Conservation (phyloP, 257 asterid genomes). For the Jaltomata sinuosa region DNA sequence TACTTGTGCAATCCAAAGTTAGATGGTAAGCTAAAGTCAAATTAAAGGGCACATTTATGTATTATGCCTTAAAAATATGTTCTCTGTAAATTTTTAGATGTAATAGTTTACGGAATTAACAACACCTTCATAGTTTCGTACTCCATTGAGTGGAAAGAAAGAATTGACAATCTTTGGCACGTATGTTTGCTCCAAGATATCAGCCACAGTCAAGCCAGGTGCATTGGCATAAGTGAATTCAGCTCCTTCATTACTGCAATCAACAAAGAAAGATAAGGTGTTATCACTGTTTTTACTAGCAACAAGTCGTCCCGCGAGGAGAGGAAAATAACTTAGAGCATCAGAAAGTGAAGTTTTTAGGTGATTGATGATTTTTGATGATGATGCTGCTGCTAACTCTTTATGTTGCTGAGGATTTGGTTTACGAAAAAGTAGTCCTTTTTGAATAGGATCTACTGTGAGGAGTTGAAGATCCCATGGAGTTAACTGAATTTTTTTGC, state of each 20-base stretch:
- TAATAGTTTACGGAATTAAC: not conserved
- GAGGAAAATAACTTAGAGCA: conserved; percentile 38
- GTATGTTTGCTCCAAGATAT: conserved; percentile 11
- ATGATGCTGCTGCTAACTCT: not conserved
- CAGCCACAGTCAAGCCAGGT: conserved; percentile 2
- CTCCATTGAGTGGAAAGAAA: conserved; percentile 30
- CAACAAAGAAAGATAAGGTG: conserved; percentile 11
- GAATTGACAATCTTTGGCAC: conserved; percentile 11
- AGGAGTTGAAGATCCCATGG: conserved; percentile 31
- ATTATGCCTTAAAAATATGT: no score
- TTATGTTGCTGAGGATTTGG: conserved; percentile 5
- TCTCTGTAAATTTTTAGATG: not conserved
- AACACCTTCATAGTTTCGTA: conserved; percentile 16
- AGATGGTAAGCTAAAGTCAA: no score
- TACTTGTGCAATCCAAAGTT: no score
- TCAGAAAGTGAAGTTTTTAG: conserved; percentile 39
- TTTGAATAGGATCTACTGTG: conserved; percentile 20
- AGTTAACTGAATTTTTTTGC: conserved; percentile 9
- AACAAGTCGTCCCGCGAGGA: conserved; percentile 45
- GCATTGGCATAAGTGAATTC: conserved; percentile 26
- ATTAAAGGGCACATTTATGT: no score
- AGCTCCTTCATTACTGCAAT: conserved; percentile 34
- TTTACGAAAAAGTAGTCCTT: conserved; percentile 27
- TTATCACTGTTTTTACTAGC: conserved; percentile 2
- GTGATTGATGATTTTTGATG: not conserved